Conservation (phyloP, 176 grass and related monocot genomes). For the Chloris gayana region DNA sequence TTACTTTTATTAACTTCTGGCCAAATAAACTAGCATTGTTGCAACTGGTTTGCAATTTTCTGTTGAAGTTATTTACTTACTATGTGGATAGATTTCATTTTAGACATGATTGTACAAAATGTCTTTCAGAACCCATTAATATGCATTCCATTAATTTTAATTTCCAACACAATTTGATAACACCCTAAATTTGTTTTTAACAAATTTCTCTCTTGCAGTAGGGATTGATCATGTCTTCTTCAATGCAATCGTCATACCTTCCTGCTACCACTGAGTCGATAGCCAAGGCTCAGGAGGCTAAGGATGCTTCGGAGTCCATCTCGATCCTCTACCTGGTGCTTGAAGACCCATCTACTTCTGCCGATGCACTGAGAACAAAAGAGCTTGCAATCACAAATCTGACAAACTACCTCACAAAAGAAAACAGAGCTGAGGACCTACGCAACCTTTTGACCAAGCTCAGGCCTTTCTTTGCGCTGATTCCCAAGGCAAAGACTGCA, state of each 20-base stretch:
- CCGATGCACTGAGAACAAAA: conserved; percentile 66
- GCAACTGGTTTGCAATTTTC: neutral
- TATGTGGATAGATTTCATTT: no score
- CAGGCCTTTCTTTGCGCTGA: conserved; percentile 67
- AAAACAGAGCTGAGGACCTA: conserved; percentile 75
- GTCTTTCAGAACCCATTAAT: no score
- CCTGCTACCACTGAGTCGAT: conserved; percentile 75
- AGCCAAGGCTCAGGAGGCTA: conserved; percentile 65
- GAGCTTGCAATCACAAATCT: conserved; percentile 82
- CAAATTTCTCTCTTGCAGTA: neutral
- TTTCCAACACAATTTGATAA: neutral
- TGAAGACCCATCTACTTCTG: conserved; percentile 64
- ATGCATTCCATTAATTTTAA: no score
- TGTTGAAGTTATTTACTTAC: neutral
- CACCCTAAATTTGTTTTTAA: neutral
- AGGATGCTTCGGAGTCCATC: conserved; percentile 67
- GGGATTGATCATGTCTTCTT: conserved; percentile 27
- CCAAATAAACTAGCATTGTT: no score
- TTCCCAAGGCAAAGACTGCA: conserved; percentile 91
- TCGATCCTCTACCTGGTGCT: conserved; percentile 70
- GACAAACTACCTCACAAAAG: conserved; percentile 68
- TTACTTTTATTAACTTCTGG: no score
- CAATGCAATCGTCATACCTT: conserved; percentile 42
- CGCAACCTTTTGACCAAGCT: conserved; percentile 79
- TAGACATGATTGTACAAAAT: no score